Base-by-base conservation (phyloP, 1,139 yeast species). In the Eremothecium gossypii region DNA sequence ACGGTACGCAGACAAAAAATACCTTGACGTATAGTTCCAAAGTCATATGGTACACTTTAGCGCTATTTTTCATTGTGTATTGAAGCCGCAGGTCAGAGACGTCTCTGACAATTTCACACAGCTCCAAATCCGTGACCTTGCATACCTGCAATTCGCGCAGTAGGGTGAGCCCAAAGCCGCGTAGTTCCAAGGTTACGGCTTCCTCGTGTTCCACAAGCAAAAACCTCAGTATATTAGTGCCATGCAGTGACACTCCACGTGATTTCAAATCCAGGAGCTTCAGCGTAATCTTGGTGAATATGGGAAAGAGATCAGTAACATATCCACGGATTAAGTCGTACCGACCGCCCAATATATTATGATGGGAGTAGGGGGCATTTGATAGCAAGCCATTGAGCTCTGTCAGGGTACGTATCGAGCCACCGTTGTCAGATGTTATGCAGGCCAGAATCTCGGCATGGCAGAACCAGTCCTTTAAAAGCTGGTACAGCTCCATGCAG, bases 401-500 rank as follows among this genome's bases (percentile, higher is more conserved):
- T 26, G 30, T 27, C 10, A 30, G 27, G 11, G 26, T 38, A 12
- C 33, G 33, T 2, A 46, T 28, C 5, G 40, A 41, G 14, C 49
- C 49, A 14, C 47, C 48, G n/a, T 45, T 44, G 31, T 46, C 49
- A 6, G 48, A 37, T 7, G 46, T 39, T 8, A 46, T 45, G 32
- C 43, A 40, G 8, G 48, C 46, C 28, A 44, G 31, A 7, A 43
- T 34, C 36, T 46, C 48, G 11, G 44, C 41, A 33, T 40, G 42
- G 30, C 47, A 41, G 14, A 46, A 45, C 29, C 36, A 30, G 23
- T 45, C 45, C 30, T 46, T 45, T 13, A 43, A 28, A 8, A 40
- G 28, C 17, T 40, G 38, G 36, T 41, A 44, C 14, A 41, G 36
- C 11, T 38, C 40, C 30, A 31, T 14, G 10, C 41, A 39, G 7